A percentile compares a stretch with the other conserved stretches of the same genome.
These are phyloP conservation scores for Xylaria venustula DNA, from an alignment of 495 filamentous ascomycete genomes.

Conservation along the genomic window DNA sequence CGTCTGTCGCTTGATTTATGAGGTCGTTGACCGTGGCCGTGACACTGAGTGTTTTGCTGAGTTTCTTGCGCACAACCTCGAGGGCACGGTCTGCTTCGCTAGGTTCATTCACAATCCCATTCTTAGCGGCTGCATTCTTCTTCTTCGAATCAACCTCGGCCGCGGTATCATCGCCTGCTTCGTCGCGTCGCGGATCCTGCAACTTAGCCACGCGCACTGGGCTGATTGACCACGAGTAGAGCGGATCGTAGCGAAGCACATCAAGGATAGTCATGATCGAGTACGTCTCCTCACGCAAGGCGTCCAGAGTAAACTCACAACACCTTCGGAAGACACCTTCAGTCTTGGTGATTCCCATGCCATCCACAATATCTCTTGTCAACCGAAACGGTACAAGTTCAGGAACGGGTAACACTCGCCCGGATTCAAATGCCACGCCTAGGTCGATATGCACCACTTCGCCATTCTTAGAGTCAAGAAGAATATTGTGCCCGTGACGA, in stretches of 20 bases:
- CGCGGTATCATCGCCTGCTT: conserved; percentile 26
- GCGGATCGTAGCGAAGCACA: conserved; percentile 90
- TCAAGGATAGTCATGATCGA: conserved; percentile 97
- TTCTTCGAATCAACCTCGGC: conserved; percentile 31
- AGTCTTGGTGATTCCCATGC: conserved; percentile 92
- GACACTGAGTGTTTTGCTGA: conserved; percentile 89
- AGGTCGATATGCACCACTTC: conserved; percentile 97
- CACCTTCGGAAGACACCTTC: conserved; percentile 95
- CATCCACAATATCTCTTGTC: conserved; percentile 94
- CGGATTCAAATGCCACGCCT: conserved; percentile 92
- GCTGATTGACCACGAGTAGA: conserved; percentile 95
- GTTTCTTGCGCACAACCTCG: conserved; percentile 89
- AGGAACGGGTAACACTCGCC: conserved; percentile 88
- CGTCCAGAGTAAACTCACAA: conserved; percentile 95
- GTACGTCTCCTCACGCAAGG: conserved; percentile 86
- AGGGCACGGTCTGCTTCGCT: conserved; percentile 90
- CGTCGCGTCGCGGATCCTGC: conserved; percentile 50
- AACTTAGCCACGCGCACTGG: conserved; percentile 71
- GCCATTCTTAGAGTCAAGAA: conserved; percentile 84
- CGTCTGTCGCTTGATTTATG: conserved; percentile 93
- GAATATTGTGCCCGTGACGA: conserved; percentile 93
- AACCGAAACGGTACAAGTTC: conserved; percentile 94
- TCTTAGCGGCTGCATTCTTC: conserved; percentile 44
- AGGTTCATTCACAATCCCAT: conserved; percentile 62
- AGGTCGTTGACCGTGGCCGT: conserved; percentile 93